Evolutionary conservation across 371 early-diverging fungal species (phyloP).

Genomic region (Actinomucor elegans): DNA sequence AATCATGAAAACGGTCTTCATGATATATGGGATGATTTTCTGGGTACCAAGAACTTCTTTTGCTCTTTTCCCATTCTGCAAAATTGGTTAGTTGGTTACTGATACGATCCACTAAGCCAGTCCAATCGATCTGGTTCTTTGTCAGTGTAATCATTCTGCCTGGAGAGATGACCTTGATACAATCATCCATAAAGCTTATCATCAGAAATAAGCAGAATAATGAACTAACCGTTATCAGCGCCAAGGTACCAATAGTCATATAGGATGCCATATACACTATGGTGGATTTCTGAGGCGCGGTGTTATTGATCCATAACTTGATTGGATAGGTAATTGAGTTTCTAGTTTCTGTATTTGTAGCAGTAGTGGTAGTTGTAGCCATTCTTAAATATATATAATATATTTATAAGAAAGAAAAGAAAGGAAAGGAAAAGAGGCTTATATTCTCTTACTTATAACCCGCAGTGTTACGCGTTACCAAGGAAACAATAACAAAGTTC

Average conservation of each 20-base stretch:
- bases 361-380: neutral
- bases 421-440: slow-evolving; percentile 1
- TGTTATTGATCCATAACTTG: neutral
- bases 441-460: no score
- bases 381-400: neutral
- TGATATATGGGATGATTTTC: slow-evolving; percentile 16
- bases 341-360: neutral
- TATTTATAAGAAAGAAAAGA: neutral
- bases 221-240: slow-evolving; percentile 12
- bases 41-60: slow-evolving; percentile 32
- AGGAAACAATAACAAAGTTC: no score
- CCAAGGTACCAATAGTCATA: slow-evolving; percentile 19
- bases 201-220: slow-evolving; percentile 31
- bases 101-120: slow-evolving; percentile 11
- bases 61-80: slow-evolving; percentile 40
- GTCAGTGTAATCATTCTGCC: slow-evolving; percentile 18
- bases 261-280: slow-evolving; percentile 13
- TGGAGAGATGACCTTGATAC: slow-evolving; percentile 23
- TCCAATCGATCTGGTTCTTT: slow-evolving; percentile 24
- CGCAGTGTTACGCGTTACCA: no score
- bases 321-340: slow-evolving; percentile 5
- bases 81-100: slow-evolving; percentile 30
- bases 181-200: slow-evolving; percentile 31
- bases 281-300: neutral
- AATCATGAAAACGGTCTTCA: slow-evolving; percentile 29